Percentiles rank a stretch among this genome's conserved stretches.
Evolutionary conservation across 2,329 filamentous ascomycete species (phyloP).

Genomic region (Fusarium sp.): DNA sequence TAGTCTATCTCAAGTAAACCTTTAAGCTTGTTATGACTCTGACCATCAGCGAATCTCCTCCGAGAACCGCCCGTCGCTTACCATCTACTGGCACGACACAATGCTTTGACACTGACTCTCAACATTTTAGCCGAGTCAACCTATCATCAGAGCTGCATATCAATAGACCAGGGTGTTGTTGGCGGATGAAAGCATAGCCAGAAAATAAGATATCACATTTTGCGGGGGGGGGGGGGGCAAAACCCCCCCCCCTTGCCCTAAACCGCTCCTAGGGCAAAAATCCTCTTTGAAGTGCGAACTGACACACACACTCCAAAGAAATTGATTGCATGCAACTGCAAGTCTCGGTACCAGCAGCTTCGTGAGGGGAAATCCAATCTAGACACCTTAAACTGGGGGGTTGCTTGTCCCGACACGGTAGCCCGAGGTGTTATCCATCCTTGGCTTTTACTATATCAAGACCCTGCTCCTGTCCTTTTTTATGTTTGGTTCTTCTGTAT

Average conservation of each 20-base stretch:
- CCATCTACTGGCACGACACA: background rate
- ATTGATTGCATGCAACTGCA: constrained; percentile 2
- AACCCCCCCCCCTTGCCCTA: background rate
- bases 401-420: constrained; percentile 33
- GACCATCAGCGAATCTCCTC: background rate
- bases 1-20: background rate
- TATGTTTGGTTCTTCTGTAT: constrained; percentile 1
- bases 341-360: background rate
- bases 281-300: background rate
- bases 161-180: background rate
- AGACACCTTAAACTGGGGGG: constrained; percentile 16
- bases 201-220: constrained; percentile 19
- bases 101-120: background rate
- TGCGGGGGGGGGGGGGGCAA: constrained; percentile 29
- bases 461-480: constrained; percentile 9
- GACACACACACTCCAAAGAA: background rate
- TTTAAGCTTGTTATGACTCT: background rate
- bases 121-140: constrained; percentile 10
- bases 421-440: constrained; percentile 36
- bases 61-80: background rate
- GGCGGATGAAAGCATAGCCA: constrained; percentile 7
- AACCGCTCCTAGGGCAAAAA: constrained; percentile 16
- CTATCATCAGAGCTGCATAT: constrained; percentile 16
- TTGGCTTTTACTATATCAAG: constrained; percentile 31
- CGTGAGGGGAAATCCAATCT: constrained; percentile 34